phyloP scores from a whole-genome alignment of 345 rosid species.

The Brassica carinata region DNA sequence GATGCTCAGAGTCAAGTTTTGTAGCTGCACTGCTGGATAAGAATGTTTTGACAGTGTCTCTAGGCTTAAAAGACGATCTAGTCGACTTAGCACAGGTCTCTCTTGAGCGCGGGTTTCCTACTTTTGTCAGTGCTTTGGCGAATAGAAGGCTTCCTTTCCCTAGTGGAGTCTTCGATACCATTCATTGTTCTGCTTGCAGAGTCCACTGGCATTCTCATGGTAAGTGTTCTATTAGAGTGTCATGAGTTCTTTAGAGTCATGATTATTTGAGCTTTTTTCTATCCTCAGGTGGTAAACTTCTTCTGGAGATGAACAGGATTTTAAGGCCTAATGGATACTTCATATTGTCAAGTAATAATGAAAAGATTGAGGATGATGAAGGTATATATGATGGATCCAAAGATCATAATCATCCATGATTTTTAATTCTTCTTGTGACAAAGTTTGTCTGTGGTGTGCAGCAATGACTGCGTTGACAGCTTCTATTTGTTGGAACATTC shows the following conservation, averaged over 20 bases:
- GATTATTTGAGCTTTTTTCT: background rate
- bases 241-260: background rate
- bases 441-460: slow-evolving; percentile 35
- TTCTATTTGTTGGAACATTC: slow-evolving; percentile 89
- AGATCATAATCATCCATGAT: background rate
- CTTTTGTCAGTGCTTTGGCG: slow-evolving; percentile 68
- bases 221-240: slow-evolving; percentile 33
- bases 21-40: slow-evolving; percentile 77
- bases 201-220: slow-evolving; percentile 87
- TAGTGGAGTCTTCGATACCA: slow-evolving; percentile 83
- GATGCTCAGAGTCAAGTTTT: slow-evolving; percentile 75
- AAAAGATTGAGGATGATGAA: slow-evolving; percentile 76
- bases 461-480: slow-evolving; percentile 79
- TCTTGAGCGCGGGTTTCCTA: slow-evolving; percentile 90
- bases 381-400: slow-evolving; percentile 45
- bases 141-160: slow-evolving; percentile 88
- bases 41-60: slow-evolving; percentile 67
- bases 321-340: slow-evolving; percentile 90
- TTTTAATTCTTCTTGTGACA: slow-evolving; percentile 9
- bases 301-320: slow-evolving; percentile 92
- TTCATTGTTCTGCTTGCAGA: slow-evolving; percentile 83
- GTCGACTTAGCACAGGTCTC: slow-evolving; percentile 90
- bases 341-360: slow-evolving; percentile 74
- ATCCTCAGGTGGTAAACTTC: slow-evolving; percentile 73
- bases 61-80: slow-evolving; percentile 90